Evolutionary conservation across 1,284 basidiomycete genomes (phyloP).

Genomic region (Ceratobasidium papillatum): DNA sequence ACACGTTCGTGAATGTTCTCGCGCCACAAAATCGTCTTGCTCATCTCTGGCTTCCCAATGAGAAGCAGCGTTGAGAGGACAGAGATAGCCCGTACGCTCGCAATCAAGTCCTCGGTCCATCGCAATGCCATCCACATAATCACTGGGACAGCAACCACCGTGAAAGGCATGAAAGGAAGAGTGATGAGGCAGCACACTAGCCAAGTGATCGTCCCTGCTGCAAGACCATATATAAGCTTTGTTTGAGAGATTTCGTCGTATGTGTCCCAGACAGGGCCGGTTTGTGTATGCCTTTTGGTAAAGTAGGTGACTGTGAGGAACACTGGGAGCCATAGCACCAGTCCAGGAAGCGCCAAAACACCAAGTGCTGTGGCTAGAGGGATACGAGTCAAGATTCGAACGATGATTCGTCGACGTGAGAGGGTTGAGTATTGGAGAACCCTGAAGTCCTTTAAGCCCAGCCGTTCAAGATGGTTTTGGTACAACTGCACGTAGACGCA

Average conservation of each 20-base stretch:
- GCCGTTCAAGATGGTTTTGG: slow-evolving; percentile 69
- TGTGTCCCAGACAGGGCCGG: slow-evolving; percentile 79
- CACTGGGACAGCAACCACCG: slow-evolving; percentile 67
- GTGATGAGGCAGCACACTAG: slow-evolving; percentile 62
- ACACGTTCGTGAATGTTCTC: slow-evolving; percentile 67
- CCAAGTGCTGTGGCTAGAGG: slow-evolving; percentile 71
- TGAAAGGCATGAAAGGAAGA: slow-evolving; percentile 66
- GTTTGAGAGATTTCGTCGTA: slow-evolving; percentile 90
- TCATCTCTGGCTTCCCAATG: slow-evolving; percentile 59
- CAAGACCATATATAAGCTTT: slow-evolving; percentile 82
- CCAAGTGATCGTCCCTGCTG: slow-evolving; percentile 75
- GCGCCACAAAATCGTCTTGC: slow-evolving; percentile 55
- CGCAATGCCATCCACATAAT: slow-evolving; percentile 87
- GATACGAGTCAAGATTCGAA: slow-evolving; percentile 70
- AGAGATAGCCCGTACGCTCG: slow-evolving; percentile 74
- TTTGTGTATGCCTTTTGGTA: slow-evolving; percentile 75
- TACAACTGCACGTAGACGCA: slow-evolving; percentile 62
- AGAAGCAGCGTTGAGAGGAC: slow-evolving; percentile 70
- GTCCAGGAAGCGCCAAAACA: slow-evolving; percentile 77
- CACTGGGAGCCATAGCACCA: slow-evolving; percentile 80
- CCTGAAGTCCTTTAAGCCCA: slow-evolving; percentile 82
- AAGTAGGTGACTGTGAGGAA: slow-evolving; percentile 72
- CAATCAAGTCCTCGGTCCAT: slow-evolving; percentile 84
- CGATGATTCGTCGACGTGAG: slow-evolving; percentile 50
- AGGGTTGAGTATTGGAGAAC: slow-evolving; percentile 61